Base-by-base conservation (phyloP, 352 stramenopile species). In the Phytopythium oedochilum region DNA sequence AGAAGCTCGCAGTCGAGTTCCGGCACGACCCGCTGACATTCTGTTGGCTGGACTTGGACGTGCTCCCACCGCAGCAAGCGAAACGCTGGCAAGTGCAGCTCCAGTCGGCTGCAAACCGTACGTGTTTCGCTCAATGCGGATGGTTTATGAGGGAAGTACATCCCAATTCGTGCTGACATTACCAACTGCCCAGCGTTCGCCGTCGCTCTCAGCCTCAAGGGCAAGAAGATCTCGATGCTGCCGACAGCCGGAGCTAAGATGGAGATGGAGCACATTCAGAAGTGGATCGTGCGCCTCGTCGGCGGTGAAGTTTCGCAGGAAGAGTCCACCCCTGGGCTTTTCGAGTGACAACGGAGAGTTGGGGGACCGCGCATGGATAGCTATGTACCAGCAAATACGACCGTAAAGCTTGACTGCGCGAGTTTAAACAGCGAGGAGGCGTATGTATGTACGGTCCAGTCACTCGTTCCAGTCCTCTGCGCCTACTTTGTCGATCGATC, bases 21-120 rank as follows among this genome's bases (percentile, higher is more conserved):
- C 71, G 74, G 25, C 73, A 67, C 28, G 85, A 94, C 55, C 82
- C 85, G 10, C 43, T 94, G 15, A 89, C 78, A 5, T 90, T 92
- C 55, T 89, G 75, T 54, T 94, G 85, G 85, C 46, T 86, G 20
- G 77, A 94, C 53, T 29, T 91, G 26, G 61, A 64, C 18, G 23
- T 36, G 20, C 71, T 74, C 9, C 49, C 49, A n/a, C 22, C 49
- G 29, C 49, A 34, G 17, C 49, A 55, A 18, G 49, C 32, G 18
- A 55, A 55, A 17, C 32, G 18, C 6, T 92, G 83, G 83, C 32
- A 70, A 22, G 47, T 55, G 17, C 78, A 89, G 46, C 80, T 88
- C 29, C 48, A 62, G 11, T n/a, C 46, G 9, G 29, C 57, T 15
- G 2, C 53, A 38, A 28, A 63, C 42, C 70, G 76, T 86, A 69